Conservation (phyloP, 441 rosid species). For the Macaranga tanarius region DNA sequence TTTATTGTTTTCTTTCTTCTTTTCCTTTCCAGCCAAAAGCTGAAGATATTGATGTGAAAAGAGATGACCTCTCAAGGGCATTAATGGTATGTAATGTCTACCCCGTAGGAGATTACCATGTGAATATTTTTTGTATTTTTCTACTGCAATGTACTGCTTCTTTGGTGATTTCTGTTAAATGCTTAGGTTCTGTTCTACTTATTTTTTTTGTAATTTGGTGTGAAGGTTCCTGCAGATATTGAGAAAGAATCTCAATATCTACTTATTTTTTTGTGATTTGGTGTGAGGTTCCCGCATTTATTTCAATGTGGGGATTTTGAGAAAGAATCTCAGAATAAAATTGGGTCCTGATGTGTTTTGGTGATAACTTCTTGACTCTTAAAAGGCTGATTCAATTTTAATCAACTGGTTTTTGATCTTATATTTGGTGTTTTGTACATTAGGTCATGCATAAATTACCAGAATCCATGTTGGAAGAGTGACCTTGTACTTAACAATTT, state of each 20-base stretch:
- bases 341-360: neutral
- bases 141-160: neutral
- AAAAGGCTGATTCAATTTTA: conserved; percentile 2
- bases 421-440: neutral
- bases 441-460: neutral
- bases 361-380: neutral
- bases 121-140: neutral
- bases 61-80: conserved; percentile 79
- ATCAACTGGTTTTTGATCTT: neutral
- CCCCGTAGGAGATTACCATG: neutral
- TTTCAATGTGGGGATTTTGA: neutral
- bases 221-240: neutral
- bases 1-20: conserved; percentile 19
- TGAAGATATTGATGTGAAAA: conserved; percentile 51
- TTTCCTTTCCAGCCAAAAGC: conserved; percentile 49
- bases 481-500: neutral
- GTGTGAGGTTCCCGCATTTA: neutral
- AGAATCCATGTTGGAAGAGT: conserved; percentile 13
- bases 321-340: neutral
- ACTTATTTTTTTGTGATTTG: neutral
- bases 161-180: neutral
- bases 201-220: neutral
- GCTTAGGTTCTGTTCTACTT: neutral
- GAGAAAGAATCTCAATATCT: too few species aligned
- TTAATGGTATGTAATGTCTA: conserved; percentile 56